These are phyloP conservation scores for Cryptosporidium tyzzeri DNA, from an alignment of 169 alveolate genomes.

Conservation along the genomic window DNA sequence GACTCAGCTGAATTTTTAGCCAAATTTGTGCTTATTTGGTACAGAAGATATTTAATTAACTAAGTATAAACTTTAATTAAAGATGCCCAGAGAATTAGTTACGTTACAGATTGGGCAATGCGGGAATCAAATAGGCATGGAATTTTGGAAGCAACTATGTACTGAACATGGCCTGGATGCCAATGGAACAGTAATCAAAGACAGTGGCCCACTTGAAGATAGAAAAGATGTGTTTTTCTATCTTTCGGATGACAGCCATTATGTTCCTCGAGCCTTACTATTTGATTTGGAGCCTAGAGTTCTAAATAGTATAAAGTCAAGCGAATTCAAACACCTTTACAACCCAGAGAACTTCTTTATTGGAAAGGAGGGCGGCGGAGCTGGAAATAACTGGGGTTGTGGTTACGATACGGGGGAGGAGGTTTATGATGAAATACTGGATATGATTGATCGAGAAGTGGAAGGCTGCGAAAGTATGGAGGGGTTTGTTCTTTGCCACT, in stretches of 20 bases:
- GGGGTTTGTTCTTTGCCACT: slow-evolving; percentile 97
- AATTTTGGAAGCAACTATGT: slow-evolving; percentile 98
- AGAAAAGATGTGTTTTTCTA: slow-evolving; percentile 98
- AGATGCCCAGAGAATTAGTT: slow-evolving; percentile 99
- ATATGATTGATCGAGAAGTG: slow-evolving; percentile 99
- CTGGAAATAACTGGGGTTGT: slow-evolving; percentile 99
- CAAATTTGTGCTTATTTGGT: slow-evolving; percentile 72
- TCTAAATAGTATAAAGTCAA: slow-evolving; percentile 85
- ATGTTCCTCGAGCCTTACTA: slow-evolving; percentile 95
- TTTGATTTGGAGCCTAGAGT: slow-evolving; percentile 99
- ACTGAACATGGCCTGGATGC: slow-evolving; percentile 96
- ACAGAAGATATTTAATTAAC: not conserved
- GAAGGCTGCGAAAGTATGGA: slow-evolving; percentile 98
- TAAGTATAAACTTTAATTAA: slow-evolving; percentile 21
- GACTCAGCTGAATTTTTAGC: not conserved
- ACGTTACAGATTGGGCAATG: slow-evolving; percentile 99
- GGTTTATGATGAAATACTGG: slow-evolving; percentile 96
- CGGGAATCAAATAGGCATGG: slow-evolving; percentile 99
- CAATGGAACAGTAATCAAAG: slow-evolving; percentile 81
- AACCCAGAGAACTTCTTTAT: slow-evolving; percentile 98
- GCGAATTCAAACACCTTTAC: slow-evolving; percentile 92
- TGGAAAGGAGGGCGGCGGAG: slow-evolving; percentile 98
- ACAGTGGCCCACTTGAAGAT: slow-evolving; percentile 89
- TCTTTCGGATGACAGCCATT: slow-evolving; percentile 95
- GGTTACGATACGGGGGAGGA: slow-evolving; percentile 95